These are phyloP conservation scores for Austroboletus niveus DNA, from an alignment of 1,284 basidiomycete genomes.

Conservation along the genomic window DNA sequence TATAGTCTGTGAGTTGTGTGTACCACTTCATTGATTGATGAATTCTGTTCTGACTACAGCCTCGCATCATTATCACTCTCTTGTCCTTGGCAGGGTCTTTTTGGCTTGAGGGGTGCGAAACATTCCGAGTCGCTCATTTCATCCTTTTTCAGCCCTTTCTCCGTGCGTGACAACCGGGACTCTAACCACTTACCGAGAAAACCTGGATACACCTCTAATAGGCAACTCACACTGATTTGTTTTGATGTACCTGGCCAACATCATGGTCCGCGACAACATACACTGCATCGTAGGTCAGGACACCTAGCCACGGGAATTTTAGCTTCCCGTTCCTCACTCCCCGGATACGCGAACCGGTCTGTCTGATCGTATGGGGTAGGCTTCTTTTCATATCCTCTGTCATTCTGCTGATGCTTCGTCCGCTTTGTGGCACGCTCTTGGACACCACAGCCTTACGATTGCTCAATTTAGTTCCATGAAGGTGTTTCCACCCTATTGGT, in stretches of 20 bases:
- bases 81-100: constrained; percentile 1
- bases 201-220: constrained; percentile 7
- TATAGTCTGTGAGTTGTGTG: constrained; percentile 1
- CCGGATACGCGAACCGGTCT: background rate
- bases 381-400: constrained; percentile 21
- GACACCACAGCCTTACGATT: constrained; percentile 25
- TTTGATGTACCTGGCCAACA: constrained; percentile 24
- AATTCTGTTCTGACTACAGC: background rate
- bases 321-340: constrained; percentile 1
- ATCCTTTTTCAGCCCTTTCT: constrained; percentile 13
- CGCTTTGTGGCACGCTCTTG: constrained; percentile 33
- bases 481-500: constrained; percentile 3
- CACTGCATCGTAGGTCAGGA: constrained; percentile 13
- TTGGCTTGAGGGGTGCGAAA: constrained; percentile 4
- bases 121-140: constrained; percentile 1
- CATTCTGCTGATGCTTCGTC: constrained; percentile 19
- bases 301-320: constrained; percentile 4
- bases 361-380: background rate
- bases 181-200: constrained; percentile 10
- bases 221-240: constrained; percentile 14
- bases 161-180: constrained; percentile 18
- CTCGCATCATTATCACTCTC: background rate
- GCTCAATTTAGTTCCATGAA: constrained; percentile 5
- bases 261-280: constrained; percentile 14
- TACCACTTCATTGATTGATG: background rate